Evolutionary conservation across 1,284 basidiomycete species (phyloP).

Genomic region (Marasmius sp.): DNA sequence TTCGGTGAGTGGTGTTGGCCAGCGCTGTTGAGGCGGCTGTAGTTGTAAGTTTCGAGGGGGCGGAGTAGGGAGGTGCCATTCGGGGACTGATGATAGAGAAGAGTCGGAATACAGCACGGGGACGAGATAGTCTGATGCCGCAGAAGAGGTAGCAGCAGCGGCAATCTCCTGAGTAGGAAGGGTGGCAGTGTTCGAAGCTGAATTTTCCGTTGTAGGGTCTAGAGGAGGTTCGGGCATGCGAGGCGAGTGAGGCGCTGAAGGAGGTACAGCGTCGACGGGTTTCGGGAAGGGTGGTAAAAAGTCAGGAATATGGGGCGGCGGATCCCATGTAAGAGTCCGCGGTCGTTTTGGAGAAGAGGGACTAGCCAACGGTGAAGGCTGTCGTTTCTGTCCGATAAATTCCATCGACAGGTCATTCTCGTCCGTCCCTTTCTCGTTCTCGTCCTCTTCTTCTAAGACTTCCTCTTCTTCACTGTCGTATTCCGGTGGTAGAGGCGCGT

Average conservation of each 20-base stretch:
- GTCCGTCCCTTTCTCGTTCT: conserved; percentile 26
- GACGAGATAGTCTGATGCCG: conserved; percentile 64
- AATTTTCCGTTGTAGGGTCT: conserved; percentile 32
- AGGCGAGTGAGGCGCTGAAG: conserved; percentile 31
- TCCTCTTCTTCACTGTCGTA: conserved; percentile 37
- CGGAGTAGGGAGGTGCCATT: conserved; percentile 66
- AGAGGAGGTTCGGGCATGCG: conserved; percentile 25
- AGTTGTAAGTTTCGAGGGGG: conserved; percentile 22
- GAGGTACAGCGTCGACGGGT: conserved; percentile 30
- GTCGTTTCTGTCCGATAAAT: conserved; percentile 35
- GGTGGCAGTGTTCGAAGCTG: conserved; percentile 16
- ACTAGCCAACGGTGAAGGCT: conserved; percentile 53
- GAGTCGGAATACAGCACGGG: conserved; percentile 71
- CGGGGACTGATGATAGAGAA: conserved; percentile 54
- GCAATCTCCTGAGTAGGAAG: conserved; percentile 33
- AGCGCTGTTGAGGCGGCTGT: conserved; percentile 20
- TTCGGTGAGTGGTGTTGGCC: conserved; percentile 51
- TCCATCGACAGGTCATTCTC: conserved; percentile 24
- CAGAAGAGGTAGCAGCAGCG: conserved; percentile 44
- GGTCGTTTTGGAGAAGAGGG: conserved; percentile 54
- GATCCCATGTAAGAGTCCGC: conserved; percentile 54
- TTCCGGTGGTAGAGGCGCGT: conserved; percentile 37
- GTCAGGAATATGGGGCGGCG: conserved; percentile 61
- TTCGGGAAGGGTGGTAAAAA: conserved; percentile 69
- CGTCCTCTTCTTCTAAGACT: conserved; percentile 28